Evolutionary conservation across 441 rosid genomes (phyloP), one percentile per base, ranked within the genome.

Genomic region (Raphanus hybrid): DNA sequence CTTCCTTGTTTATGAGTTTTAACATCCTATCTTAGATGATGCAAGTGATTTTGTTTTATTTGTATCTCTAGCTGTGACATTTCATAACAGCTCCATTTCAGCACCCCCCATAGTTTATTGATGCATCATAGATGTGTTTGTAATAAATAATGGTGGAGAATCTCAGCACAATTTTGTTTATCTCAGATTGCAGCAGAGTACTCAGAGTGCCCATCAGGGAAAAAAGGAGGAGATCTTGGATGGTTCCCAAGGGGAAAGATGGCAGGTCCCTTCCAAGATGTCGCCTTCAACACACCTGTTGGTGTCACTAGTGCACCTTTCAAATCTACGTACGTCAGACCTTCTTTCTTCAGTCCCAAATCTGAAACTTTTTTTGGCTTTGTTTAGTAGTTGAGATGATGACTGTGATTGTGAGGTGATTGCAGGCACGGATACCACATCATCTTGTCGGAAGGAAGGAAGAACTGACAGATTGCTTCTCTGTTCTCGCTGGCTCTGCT

Each of bases 171-270:
- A 2, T 26, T 70, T 35, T 6, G 35, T 73, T 4, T 12, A 4
- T 78, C 59, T 67, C 88, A 91, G 99, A 54, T 91, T 75, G 98
- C 99, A 58, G 94, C 95, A 67, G 98, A 92, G 78, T 95, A 87
- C 79, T 95, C 96, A 0, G 99, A 95, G 73, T 93, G 96, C 45
- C 97, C 97, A 34, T 93, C 98, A 9, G 98, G 96, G 62, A 95
- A 95, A 87, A 95, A 91, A 82, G 99, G 99, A 9, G 98, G 99
- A 54, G 99, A 95, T 81, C 89, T 93, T 77, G 99, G 99, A 82
- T 95, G 99, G 98, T 95, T 95, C 78, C 99, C 99, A 3, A 82
- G 98, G 2, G 99, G 98, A 26, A 95, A 95, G 86, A 95, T 95
- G 99, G 97, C 93, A 0, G 98, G 98, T 8, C 99, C 97, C 5